Percentiles rank a stretch among this genome's conserved stretches.
These are phyloP conservation scores for Stagonosporopsis vannaccii DNA, from an alignment of 2,329 filamentous ascomycete genomes.

Conservation along the genomic window DNA sequence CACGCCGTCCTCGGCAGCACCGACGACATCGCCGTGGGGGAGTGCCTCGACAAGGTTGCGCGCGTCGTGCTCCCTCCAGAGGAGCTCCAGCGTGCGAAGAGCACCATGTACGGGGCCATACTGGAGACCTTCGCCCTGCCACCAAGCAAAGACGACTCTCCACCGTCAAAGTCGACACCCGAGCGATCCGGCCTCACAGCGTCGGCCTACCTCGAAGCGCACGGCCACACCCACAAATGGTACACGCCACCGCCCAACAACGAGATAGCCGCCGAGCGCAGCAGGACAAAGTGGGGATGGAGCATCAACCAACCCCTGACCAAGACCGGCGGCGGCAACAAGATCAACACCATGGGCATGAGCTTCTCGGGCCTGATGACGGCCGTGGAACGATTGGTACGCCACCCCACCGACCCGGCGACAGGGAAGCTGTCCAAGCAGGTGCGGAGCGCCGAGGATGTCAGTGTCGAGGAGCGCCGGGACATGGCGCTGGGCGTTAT, in stretches of 20 bases:
- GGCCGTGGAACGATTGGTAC: conserved; percentile 66
- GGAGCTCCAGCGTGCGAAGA: conserved; percentile 61
- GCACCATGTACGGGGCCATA: conserved; percentile 80
- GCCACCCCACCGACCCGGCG: conserved; percentile 44
- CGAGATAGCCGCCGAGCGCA: conserved; percentile 63
- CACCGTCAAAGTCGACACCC: not conserved
- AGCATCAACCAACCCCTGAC: conserved; percentile 71
- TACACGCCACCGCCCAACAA: conserved; percentile 68
- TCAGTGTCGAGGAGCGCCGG: conserved; percentile 68
- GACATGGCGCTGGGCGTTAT: conserved; percentile 76
- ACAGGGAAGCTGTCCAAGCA: conserved; percentile 40
- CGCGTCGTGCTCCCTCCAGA: conserved; percentile 73
- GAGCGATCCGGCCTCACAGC: conserved; percentile 24
- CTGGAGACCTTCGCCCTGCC: conserved; percentile 81
- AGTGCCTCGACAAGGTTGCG: conserved; percentile 87
- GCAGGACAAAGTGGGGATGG: conserved; percentile 68
- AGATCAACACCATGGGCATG: conserved; percentile 44
- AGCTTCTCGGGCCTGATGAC: conserved; percentile 75
- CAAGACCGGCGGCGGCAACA: conserved; percentile 50
- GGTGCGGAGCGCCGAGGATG: conserved; percentile 43
- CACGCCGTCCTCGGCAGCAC: conserved; percentile 78
- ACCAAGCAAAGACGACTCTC: not conserved
- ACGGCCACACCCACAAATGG: conserved; percentile 44
- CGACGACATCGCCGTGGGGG: conserved; percentile 85
- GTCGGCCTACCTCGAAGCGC: conserved; percentile 25